Conservation (phyloP, 148 eudicot genomes). For the Camellia japonica region DNA sequence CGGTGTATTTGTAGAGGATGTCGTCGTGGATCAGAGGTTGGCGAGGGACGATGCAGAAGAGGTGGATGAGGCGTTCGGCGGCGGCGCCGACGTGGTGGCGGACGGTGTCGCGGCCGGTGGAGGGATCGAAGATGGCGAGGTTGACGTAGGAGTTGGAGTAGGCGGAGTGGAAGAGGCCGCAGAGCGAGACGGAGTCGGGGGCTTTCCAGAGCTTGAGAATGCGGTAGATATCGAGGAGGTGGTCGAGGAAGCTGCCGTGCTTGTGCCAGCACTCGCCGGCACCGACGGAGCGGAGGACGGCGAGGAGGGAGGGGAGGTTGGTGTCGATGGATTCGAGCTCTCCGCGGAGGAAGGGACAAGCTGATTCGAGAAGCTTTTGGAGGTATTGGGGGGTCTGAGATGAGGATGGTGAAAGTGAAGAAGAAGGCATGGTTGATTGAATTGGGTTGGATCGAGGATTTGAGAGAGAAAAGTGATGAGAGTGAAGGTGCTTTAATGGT, state of each 20-base stretch:
- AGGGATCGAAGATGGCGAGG: slow-evolving; percentile 88
- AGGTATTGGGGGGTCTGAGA: slow-evolving; percentile 11
- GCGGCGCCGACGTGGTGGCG: slow-evolving; percentile 54
- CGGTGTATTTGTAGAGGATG: slow-evolving; percentile 58
- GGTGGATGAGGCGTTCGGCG: slow-evolving; percentile 70
- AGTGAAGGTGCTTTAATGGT: not conserved
- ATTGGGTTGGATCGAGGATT: not conserved
- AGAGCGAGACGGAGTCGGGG: slow-evolving; percentile 36
- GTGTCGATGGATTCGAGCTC: slow-evolving; percentile 51
- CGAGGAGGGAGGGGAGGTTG: slow-evolving; percentile 48
- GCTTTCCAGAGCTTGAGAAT: slow-evolving; percentile 46
- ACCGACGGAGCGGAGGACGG: slow-evolving; percentile 66
- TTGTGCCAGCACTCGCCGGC: slow-evolving; percentile 99
- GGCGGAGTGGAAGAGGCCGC: slow-evolving; percentile 95
- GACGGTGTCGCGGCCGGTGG: slow-evolving; percentile 70
- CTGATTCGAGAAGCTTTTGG: slow-evolving; percentile 37
- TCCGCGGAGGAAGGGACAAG: slow-evolving; percentile 76
- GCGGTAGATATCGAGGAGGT: slow-evolving; percentile 61
- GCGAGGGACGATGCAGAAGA: slow-evolving; percentile 82
- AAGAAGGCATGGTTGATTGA: not conserved
- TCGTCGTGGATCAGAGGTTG: slow-evolving; percentile 75
- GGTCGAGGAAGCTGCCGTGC: slow-evolving; percentile 87
- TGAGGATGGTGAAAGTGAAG: not conserved
- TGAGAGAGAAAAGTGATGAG: no score
- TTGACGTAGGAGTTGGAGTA: slow-evolving; percentile 97